Conservation (phyloP, 768 basidiomycete species). For the Collybia sp. region DNA sequence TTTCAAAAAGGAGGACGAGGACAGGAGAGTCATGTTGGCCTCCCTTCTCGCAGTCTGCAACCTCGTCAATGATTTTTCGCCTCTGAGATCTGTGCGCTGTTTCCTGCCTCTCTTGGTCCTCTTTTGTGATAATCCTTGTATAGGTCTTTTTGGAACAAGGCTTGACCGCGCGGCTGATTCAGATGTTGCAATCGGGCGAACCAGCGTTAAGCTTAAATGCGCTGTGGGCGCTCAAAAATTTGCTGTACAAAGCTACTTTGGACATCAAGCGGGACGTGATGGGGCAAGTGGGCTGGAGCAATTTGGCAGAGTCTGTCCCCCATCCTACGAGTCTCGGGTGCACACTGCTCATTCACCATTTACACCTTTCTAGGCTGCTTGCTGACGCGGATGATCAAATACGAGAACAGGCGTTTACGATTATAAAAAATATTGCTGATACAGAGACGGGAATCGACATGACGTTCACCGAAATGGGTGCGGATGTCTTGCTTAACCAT, state of each 20-base stretch:
- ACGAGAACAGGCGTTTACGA: slow-evolving; percentile 68
- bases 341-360: not conserved
- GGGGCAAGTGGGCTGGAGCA: slow-evolving; percentile 61
- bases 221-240: slow-evolving; percentile 86
- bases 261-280: slow-evolving; percentile 65
- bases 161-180: slow-evolving; percentile 58
- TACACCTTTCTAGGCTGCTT: slow-evolving; percentile 38
- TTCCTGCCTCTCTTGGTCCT: slow-evolving; percentile 2
- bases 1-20: slow-evolving; percentile 44
- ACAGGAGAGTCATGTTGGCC: slow-evolving; percentile 64
- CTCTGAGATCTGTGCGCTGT: slow-evolving; percentile 58
- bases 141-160: slow-evolving; percentile 68
- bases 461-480: slow-evolving; percentile 50
- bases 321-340: not conserved
- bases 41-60: slow-evolving; percentile 80
- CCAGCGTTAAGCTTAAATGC: slow-evolving; percentile 54
- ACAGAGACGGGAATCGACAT: slow-evolving; percentile 60
- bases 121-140: not conserved
- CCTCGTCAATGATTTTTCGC: slow-evolving; percentile 83
- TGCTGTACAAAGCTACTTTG: slow-evolving; percentile 60
- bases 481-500: slow-evolving; percentile 36
- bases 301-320: slow-evolving; percentile 43
- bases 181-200: slow-evolving; percentile 49
- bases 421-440: slow-evolving; percentile 65
- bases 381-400: slow-evolving; percentile 47